Evolutionary conservation across 1,284 basidiomycete genomes (phyloP), one percentile per base, ranked within the genome.

Genomic region (Apiotrichum akiyoshidainum): DNA sequence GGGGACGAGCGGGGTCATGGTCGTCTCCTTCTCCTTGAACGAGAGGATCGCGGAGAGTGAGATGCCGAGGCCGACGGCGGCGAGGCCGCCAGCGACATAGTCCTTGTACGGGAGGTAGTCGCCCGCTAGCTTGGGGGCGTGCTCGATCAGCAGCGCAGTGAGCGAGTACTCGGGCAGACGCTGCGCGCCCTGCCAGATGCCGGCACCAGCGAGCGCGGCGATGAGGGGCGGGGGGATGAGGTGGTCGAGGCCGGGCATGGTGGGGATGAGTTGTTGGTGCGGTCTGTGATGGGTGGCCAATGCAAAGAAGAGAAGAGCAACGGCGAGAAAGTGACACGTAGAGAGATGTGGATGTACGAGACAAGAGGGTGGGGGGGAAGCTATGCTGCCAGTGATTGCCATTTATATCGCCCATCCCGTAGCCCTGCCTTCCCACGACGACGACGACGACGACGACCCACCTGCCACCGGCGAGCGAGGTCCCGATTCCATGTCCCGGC

Each of bases 221-320:
- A 51, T 21, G 55, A 52, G 14, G 22, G 55, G 55, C 2, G 55
- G 55, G 17, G 55, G 49, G 45, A 57, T 40, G 49, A 39, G 40
- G 35, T 42, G 39, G 49, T 51, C 44, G 55, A 52, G 55, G 46
- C 31, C 34, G 42, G 54, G 22, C 54, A 55, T 55, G n/a, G 47
- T 44, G 53, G n/a, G 26, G 26, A 31, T 31, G 26, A 31, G 26
- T 31, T 31, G 26, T 7, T 31, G 26, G 7, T 31, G 26, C 26
- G 26, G 26, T 31, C 26, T 31, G 26, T 31, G 26, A 31, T 31
- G 26, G 26, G 26, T 31, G 26, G 26, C 26, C 3, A 31, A 31
- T 31, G 26, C 7, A 31, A 31, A 31, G 26, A 7, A 31, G 26
- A 31, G 26, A 31, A 31, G 26, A 31, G 26, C 26, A 31, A 31